Base-by-base conservation (phyloP, 2,329 filamentous ascomycete genomes). In the Pseudogymnoascus sp. region DNA sequence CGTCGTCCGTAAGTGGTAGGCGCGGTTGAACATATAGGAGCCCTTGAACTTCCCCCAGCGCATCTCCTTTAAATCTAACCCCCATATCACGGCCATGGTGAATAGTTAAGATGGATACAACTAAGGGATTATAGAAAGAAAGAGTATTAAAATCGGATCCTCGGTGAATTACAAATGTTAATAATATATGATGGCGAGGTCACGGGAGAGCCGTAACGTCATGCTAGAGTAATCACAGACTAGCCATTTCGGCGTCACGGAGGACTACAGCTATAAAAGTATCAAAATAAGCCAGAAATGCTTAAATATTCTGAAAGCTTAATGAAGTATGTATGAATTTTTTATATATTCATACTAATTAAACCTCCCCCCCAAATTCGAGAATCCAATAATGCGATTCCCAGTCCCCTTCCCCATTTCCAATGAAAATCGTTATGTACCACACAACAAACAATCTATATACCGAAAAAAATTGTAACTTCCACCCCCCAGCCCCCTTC, bases 31-130 rank as follows among this genome's bases (percentile, higher is more conserved):
- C 82, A 85, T 85, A 69, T 84, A 79, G n/a, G 75, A 77, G 64
- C 72, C 77, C 64, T 79, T 80, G 77, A 85, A 84, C 68, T 83
- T 84, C 64, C 72, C 72, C 81, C 81, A 85, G 74, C 81, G 77
- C 68, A 84, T 81, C 66, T 84, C 81, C 59, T 73, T 73, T 62
- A 85, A 73, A 69, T 84, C 79, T 64, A 85, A 76, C 33, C 82
- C 82, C 80, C 81, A 84, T 66, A 84, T 82, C 13, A 83, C 76
- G 4, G 77, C 68, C 76, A 78, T 78, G 10, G 41, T 59, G 58
- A 41, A 8, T 39, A 9, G 38, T 9, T 17, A 41, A 10, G 38
- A 10, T 15, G 13, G 21, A 41, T 10, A 41, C 8, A 21, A 41
- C 15, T 10, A 21, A 41, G 38, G 10, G 8, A 41, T 9, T 4